Evolutionary conservation across 371 early-diverging fungal species (phyloP).

Genomic region (Paramicrosporidium saccamoebae): DNA sequence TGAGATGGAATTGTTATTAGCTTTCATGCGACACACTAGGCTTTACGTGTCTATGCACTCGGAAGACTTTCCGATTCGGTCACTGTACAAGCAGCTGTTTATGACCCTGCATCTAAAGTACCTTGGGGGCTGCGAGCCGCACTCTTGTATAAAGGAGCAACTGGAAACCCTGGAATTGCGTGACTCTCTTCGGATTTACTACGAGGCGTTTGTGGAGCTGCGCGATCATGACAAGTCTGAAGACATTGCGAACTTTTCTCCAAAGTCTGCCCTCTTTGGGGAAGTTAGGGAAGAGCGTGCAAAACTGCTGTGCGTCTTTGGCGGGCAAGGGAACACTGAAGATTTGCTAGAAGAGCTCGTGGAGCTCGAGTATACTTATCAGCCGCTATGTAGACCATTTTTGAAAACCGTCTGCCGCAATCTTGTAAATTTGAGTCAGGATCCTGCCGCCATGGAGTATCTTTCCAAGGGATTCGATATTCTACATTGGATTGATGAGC

Average conservation of each 20-base stretch:
- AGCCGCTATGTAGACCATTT: slow-evolving; percentile 36
- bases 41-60: too few species aligned
- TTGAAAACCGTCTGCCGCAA: slow-evolving; percentile 35
- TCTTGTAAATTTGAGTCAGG: slow-evolving; percentile 24
- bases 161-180: too few species aligned
- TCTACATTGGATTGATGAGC: slow-evolving; percentile 51
- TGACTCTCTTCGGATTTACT: too few species aligned
- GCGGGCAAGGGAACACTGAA: slow-evolving; percentile 80
- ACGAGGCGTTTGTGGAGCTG: neutral
- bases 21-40: too few species aligned
- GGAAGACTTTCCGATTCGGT: too few species aligned
- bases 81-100: too few species aligned
- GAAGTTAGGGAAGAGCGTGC: slow-evolving; percentile 3
- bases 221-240: neutral
- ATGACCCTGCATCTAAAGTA: too few species aligned
- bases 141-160: too few species aligned
- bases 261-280: slow-evolving; percentile 6
- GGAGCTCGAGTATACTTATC: slow-evolving; percentile 37
- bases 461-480: slow-evolving; percentile 57
- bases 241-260: slow-evolving; percentile 1
- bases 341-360: slow-evolving; percentile 77
- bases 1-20: too few species aligned
- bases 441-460: slow-evolving; percentile 22
- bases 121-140: too few species aligned
- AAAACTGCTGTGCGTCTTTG: slow-evolving; percentile 48